Conservation (phyloP, 2,329 filamentous ascomycete species). For the Aspergillus sp. region DNA sequence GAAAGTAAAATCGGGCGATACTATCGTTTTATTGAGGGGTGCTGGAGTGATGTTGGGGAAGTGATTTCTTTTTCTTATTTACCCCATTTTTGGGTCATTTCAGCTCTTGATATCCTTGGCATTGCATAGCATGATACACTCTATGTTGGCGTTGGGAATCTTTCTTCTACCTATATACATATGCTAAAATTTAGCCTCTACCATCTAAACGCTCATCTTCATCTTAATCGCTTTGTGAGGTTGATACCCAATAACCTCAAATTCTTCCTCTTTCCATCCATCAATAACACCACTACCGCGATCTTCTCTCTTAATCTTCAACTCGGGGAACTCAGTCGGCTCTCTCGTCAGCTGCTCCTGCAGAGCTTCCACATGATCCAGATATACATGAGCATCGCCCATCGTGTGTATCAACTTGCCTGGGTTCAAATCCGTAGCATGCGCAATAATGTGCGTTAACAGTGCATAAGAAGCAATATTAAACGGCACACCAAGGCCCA, state of each 20-base stretch:
- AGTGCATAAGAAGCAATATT: slow-evolving; percentile 96
- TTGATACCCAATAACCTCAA: slow-evolving; percentile 82
- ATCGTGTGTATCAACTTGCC: slow-evolving; percentile 91
- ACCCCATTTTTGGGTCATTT: not conserved
- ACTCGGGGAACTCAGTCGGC: slow-evolving; percentile 74
- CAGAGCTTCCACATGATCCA: slow-evolving; percentile 87
- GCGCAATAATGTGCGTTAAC: slow-evolving; percentile 91
- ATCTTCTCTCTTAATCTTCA: slow-evolving; percentile 69
- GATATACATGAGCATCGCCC: slow-evolving; percentile 97
- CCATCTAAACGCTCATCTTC: slow-evolving; percentile 88
- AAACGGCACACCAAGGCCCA: slow-evolving; percentile 96
- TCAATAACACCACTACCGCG: slow-evolving; percentile 85
- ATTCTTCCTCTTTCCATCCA: slow-evolving; percentile 85
- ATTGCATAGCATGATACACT: slow-evolving; percentile 7
- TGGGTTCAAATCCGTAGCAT: slow-evolving; percentile 78
- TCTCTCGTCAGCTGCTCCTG: slow-evolving; percentile 76
- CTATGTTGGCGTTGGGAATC: slow-evolving; percentile 4
- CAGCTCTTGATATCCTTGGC: slow-evolving; percentile 1
- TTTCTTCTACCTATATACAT: slow-evolving; percentile 1
- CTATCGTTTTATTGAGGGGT: slow-evolving; percentile 81
- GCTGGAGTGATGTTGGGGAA: slow-evolving; percentile 74
- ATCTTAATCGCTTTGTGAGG: slow-evolving; percentile 91
- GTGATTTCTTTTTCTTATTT: slow-evolving; percentile 37
- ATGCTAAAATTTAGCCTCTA: not conserved
- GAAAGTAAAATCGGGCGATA: slow-evolving; percentile 75